phyloP scores from a whole-genome alignment of 306 rosid species.

The Prunus mongolica region DNA sequence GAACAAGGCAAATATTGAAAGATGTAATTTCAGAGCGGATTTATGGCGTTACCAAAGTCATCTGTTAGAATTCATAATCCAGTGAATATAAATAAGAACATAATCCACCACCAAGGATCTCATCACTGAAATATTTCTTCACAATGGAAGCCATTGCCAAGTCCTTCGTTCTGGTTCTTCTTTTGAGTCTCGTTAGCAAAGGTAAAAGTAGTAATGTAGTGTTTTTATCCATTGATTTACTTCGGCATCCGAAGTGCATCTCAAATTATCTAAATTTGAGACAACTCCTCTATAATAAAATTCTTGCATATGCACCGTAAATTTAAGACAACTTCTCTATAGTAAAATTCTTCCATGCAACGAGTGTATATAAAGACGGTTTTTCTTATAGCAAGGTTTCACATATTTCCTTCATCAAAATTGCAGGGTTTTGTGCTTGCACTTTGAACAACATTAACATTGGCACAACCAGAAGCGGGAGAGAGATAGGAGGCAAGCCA shows the following conservation, averaged over 20 bases:
- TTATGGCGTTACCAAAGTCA: not conserved
- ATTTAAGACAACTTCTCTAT: too few species aligned
- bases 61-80: not conserved
- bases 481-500: conserved; percentile 31
- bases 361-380: too few species aligned
- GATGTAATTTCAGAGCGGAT: not conserved
- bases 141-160: not conserved
- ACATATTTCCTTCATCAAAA: not conserved
- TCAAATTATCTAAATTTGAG: too few species aligned
- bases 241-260: not conserved
- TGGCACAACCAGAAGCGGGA: conserved; percentile 45
- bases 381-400: not conserved
- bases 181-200: not conserved
- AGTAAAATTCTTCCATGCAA: not conserved
- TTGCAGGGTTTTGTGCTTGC: conserved; percentile 43
- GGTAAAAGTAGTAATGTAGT: not conserved
- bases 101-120: not conserved
- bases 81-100: not conserved
- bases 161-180: not conserved
- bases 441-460: conserved; percentile 40
- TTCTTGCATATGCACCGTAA: too few species aligned
- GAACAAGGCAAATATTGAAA: too few species aligned
- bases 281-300: too few species aligned
- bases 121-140: not conserved
- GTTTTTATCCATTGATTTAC: not conserved